Percentiles rank a stretch among this genome's conserved stretches.
Conservation (phyloP, 106 monocot genomes). For the Apostasia ramifera region DNA sequence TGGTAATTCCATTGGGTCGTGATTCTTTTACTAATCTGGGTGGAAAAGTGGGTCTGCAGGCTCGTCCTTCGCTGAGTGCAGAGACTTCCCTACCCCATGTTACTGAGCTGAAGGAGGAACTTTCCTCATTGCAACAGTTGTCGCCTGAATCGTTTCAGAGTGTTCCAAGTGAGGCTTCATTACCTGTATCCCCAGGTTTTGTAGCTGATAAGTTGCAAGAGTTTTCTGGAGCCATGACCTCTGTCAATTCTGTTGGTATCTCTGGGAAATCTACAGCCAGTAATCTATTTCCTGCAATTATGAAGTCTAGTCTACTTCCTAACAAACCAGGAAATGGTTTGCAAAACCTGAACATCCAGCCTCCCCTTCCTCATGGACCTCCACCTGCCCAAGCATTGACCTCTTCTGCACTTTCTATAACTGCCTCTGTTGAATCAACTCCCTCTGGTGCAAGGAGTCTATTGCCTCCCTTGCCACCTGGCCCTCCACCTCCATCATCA, state of each 20-base stretch:
- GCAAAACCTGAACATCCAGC: constrained; percentile 28
- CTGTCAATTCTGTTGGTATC: constrained; percentile 18
- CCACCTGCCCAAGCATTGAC: constrained; percentile 37
- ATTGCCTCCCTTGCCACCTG: constrained; percentile 73
- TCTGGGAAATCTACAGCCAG: constrained; percentile 29
- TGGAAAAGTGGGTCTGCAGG: constrained; percentile 19
- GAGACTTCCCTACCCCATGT: constrained; percentile 18
- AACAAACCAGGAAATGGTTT: constrained; percentile 21
- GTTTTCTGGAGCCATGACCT: constrained; percentile 9
- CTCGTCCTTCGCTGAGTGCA: constrained; percentile 4
- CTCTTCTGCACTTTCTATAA: constrained; percentile 14
- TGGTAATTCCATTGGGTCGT: neutral
- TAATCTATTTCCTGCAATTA: constrained; percentile 44
- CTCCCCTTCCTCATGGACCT: constrained; percentile 67
- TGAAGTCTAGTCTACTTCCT: constrained; percentile 44
- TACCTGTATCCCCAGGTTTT: constrained; percentile 9
- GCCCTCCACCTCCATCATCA: constrained; percentile 48
- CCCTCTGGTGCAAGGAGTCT: constrained; percentile 9
- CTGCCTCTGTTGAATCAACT: constrained; percentile 7
- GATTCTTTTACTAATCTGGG: constrained; percentile 17
- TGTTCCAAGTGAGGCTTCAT: constrained; percentile 16
- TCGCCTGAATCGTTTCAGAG: constrained; percentile 13
- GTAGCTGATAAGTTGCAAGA: constrained; percentile 11
- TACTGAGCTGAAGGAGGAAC: constrained; percentile 24
- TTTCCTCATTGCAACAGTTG: constrained; percentile 19